Percentiles rank a stretch among this genome's conserved stretches.
Evolutionary conservation across 495 filamentous ascomycete genomes (phyloP).

Genomic region (Xylaria telfairii): DNA sequence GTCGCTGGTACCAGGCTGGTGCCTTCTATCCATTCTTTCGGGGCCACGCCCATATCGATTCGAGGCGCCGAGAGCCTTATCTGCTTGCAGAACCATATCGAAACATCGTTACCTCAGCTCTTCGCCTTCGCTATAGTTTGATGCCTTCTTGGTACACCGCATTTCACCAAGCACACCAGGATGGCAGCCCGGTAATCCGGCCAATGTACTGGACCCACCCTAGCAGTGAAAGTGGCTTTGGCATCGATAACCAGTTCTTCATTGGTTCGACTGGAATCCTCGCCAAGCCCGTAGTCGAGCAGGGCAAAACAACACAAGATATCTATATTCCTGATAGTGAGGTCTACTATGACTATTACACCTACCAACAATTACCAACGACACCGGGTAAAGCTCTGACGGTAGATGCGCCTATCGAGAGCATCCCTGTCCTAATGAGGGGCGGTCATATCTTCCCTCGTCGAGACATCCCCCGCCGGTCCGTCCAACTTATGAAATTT

Average conservation of each 20-base stretch:
- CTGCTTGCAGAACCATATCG: conserved; percentile 83
- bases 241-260: conserved; percentile 92
- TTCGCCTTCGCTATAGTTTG: conserved; percentile 87
- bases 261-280: conserved; percentile 85
- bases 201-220: conserved; percentile 94
- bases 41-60: conserved; percentile 96
- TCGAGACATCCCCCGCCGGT: conserved; percentile 84
- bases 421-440: conserved; percentile 86
- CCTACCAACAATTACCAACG: conserved; percentile 74
- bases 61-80: conserved; percentile 92
- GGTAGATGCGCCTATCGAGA: conserved; percentile 78
- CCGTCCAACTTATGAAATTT: conserved; percentile 85
- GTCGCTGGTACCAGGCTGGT: conserved; percentile 95
- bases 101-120: conserved; percentile 82
- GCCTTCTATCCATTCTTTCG: conserved; percentile 99
- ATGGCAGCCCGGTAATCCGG: conserved; percentile 85
- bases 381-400: conserved; percentile 67
- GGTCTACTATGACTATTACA: conserved; percentile 94
- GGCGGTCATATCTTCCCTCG: conserved; percentile 91
- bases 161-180: conserved; percentile 84
- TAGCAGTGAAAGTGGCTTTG: conserved; percentile 82
- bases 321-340: conserved; percentile 88
- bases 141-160: conserved; percentile 96
- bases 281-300: conserved; percentile 81
- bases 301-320: conserved; percentile 72